Evolutionary conservation across 208 protist species (phyloP).

Genomic region (Trypanosoma congolense): DNA sequence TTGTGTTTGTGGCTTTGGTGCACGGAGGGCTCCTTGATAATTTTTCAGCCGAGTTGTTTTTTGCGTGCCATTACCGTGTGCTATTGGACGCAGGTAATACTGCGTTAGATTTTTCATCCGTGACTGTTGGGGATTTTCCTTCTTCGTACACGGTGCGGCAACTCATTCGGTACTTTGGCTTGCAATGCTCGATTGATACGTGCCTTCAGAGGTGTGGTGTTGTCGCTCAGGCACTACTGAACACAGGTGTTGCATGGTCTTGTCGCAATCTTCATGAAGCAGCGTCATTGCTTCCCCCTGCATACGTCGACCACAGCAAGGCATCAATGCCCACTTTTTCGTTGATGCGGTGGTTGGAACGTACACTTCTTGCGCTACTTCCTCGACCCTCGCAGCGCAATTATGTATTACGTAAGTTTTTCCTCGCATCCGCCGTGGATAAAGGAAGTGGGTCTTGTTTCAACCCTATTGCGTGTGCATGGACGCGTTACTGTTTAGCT

Average conservation of each 20-base stretch:
- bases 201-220: constrained; percentile 8
- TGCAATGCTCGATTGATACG: constrained; percentile 10
- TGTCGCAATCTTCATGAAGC: background rate
- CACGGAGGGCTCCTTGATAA: constrained; percentile 32
- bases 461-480: constrained; percentile 15
- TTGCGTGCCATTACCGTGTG: constrained; percentile 48
- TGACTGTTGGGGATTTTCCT: constrained; percentile 19
- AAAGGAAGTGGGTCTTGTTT: background rate
- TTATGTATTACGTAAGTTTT: constrained; percentile 13
- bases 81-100: constrained; percentile 13
- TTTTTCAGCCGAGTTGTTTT: constrained; percentile 77
- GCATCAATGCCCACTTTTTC: background rate
- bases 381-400: background rate
- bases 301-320: background rate
- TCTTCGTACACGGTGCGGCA: constrained; percentile 2
- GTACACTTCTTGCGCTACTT: background rate
- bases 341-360: constrained; percentile 2
- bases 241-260: constrained; percentile 2
- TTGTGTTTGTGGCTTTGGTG: constrained; percentile 30
- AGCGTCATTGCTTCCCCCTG: background rate
- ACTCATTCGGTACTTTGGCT: constrained; percentile 11
- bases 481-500: constrained; percentile 16
- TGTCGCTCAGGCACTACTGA: constrained; percentile 12
- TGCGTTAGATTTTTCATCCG: constrained; percentile 22
- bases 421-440: constrained; percentile 5